Base-by-base conservation (phyloP, 495 filamentous ascomycete species). In the Annulohypoxylon maeteangense region DNA sequence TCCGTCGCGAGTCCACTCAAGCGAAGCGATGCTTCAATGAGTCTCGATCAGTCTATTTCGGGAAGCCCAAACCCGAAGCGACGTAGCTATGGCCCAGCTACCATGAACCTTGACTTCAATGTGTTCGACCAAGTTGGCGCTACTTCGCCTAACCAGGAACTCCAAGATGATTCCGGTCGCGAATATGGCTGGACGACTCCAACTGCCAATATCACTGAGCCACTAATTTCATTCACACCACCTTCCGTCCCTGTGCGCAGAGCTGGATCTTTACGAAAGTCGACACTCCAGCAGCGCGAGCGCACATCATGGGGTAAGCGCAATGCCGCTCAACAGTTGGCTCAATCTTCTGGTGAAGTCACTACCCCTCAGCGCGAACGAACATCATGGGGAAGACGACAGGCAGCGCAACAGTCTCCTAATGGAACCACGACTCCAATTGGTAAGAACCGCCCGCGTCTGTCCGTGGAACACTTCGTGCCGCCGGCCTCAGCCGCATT, bases 11-110 rank as follows among this genome's bases (percentile, higher is more conserved):
- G 95, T 76, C 95, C 95, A 0, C 81, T 99, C 47, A 98, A 98
- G 81, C 88, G 96, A 53, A 96, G 89, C 72, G 95, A 99, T 78
- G 90, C 91, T 5, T 90, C 91, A 12, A 95, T 97, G 91, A 92
- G 92, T 74, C 78, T 96, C 12, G 95, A 96, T 68, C 89, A 91
- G 54, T 81, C 88, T 14, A 88, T 84, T 64, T 82, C 90, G n/a
- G 92, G 90, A 36, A 97, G 92, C 71, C 93, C 94, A 1, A 90
- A 93, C 20, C 89, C 92, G 11, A 98, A 98, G 84, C 85, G 94
- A 48, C 88, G 94, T 64, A 97, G 93, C 76, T 92, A 95, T 70
- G 89, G 89, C 11, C 82, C 84, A 10, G 82, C 88, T 0, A 87
- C 81, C 51, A 82, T 91, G 51, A 86, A 89, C 65, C 40, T 75